Evolutionary conservation across 495 filamentous ascomycete species (phyloP), one percentile per base, ranked within the genome.

Genomic region (Penicillium chermesinum): DNA sequence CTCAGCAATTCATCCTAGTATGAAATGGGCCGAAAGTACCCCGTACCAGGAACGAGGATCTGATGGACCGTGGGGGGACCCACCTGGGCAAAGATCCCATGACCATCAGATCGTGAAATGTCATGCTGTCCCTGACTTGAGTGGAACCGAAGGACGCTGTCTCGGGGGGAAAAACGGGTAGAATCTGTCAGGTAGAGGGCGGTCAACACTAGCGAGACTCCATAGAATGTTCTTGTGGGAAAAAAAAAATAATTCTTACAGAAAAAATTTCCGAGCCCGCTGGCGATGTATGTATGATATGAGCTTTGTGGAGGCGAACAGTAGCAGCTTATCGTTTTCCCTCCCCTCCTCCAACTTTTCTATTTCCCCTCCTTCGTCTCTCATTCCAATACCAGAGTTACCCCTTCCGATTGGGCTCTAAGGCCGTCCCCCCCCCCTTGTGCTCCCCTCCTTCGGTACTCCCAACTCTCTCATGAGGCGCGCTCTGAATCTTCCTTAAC

Each of bases 391-490:
- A 20, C 27, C 19, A 36, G 38, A 41, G 41, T 22, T 40, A 46
- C 42, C 48, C 53, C 46, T 59, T 52, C 47, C 40, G 43, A 49
- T 60, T 54, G 51, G 51, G 51, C 51, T 58, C 44, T 48, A 45
- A 46, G 48, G 47, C 51, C n/a, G n/a, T n/a, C n/a, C 42, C 30
- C 52, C 47, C 44, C 46, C 39, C 9, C 19, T 36, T 44, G 32
- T 40, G 16, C 16, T 42, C 27, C 14, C 46, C 47, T 25, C 47
- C 20, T 25, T 13, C 14, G 41, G 7, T 33, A 21, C 15, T 10
- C 41, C 16, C 38, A n/a, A 17, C 12, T 35, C 18, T 52, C 49
- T 53, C 41, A 59, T 59, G 56, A 52, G 41, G 50, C 49, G 40
- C 38, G 46, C 18, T 47, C 18, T 16, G 30, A 43, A 8, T 57